phyloP scores from a whole-genome alignment of 805 yeast species.

The Brettanomyces nanus region DNA sequence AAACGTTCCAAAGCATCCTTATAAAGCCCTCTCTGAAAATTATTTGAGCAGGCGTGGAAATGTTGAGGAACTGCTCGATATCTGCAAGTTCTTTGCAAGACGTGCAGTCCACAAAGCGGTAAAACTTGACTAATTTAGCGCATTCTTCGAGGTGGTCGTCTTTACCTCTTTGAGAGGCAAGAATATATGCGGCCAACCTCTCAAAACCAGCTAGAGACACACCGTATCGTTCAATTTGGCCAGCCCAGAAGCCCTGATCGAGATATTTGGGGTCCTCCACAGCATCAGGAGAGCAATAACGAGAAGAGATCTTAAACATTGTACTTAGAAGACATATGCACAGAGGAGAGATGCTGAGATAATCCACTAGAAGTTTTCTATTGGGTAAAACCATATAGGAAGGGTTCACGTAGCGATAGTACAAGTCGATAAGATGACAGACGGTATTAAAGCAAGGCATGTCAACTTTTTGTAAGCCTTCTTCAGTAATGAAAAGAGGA shows the following conservation, averaged over 20 bases:
- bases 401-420: conserved; percentile 33
- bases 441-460: conserved; percentile 30
- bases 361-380: conserved; percentile 23
- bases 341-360: conserved; percentile 25
- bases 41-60: conserved; percentile 1
- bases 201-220: conserved; percentile 20
- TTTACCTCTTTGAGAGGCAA: conserved; percentile 19
- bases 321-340: conserved; percentile 20
- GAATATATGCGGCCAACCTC: conserved; percentile 22
- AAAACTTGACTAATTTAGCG: conserved; percentile 6
- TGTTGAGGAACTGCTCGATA: background rate
- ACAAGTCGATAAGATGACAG: conserved; percentile 28
- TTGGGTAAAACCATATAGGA: conserved; percentile 30
- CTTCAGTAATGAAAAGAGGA: conserved; percentile 18
- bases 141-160: conserved; percentile 17
- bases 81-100: background rate
- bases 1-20: conserved; percentile 31
- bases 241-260: conserved; percentile 31
- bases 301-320: conserved; percentile 28
- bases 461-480: conserved; percentile 24
- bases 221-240: conserved; percentile 26
- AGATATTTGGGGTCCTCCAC: conserved; percentile 18
- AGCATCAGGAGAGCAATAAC: conserved; percentile 23
- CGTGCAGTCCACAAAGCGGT: background rate
- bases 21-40: conserved; percentile 26